Base-by-base conservation (phyloP, 78 protist species). In the Chrysochromulina parva region DNA sequence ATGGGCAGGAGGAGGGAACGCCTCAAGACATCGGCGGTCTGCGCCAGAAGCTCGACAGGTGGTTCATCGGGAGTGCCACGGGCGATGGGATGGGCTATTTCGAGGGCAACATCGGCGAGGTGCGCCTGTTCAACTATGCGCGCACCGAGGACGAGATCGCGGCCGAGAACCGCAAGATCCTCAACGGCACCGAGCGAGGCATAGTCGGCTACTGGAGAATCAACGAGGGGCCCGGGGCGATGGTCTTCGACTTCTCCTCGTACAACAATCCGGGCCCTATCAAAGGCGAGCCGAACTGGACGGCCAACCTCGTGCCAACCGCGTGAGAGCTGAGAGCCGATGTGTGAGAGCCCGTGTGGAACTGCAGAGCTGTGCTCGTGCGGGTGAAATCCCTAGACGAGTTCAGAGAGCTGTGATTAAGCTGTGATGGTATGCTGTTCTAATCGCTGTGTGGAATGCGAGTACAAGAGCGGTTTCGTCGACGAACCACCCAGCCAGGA, bases 61-160 rank as follows among this genome's bases (percentile, higher is more conserved):
- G 7, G 11, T 76, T 76, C 58, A 20, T 76, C 59, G 85, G 59
- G 13, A 0, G 59, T 6, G 28, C n/a, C 28, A 22, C 85, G 59
- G 85, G 85, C 26, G 85, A 76, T 58, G 28, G 9, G 48, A 76
- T 76, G 85, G 85, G 48, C 24, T 6, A 1, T 3, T 76, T 76
- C 85, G 53, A 76, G 26, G 85, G 85, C 55, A 2, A 1, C 59
- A 20, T 76, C 13, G 55, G 59, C 59, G 85, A 76, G 59, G 38
- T 76, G 85, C 85, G 85, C 58, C 59, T 76, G 55, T 76, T 55
- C 59, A 76, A 76, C 85, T 52, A 2, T 16, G 59, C 59, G 28
- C 54, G 5, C 16, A 50, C 48, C 3, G 24, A 17, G 47, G 85
- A 76, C 13, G 28, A 4, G 28, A 52, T 76, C 11, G 26, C 14